phyloP scores from a whole-genome alignment of 2,329 filamentous ascomycete species.

The Aureobasidium namibiae region DNA sequence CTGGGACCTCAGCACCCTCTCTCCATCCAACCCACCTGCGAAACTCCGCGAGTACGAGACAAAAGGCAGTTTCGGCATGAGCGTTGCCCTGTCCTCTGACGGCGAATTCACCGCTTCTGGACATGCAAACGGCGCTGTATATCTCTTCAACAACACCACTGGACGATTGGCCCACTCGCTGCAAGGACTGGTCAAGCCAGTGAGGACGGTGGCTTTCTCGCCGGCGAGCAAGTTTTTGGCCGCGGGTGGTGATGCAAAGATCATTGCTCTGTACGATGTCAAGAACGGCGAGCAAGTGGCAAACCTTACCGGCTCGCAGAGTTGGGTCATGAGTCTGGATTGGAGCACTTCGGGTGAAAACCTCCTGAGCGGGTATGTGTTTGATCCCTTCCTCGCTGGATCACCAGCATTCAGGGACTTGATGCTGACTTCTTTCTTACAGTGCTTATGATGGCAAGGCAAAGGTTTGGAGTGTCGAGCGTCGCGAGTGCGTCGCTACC shows the following conservation, averaged over 20 bases:
- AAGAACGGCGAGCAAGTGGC: slow-evolving; percentile 86
- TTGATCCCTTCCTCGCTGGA: no score
- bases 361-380: slow-evolving; percentile 63
- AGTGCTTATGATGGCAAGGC: slow-evolving; percentile 84
- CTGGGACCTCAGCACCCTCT: slow-evolving; percentile 54
- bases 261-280: slow-evolving; percentile 89
- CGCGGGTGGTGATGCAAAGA: slow-evolving; percentile 77
- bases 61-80: slow-evolving; percentile 83
- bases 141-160: slow-evolving; percentile 90
- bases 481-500: slow-evolving; percentile 77
- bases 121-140: slow-evolving; percentile 84
- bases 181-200: slow-evolving; percentile 79
- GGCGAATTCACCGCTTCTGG: slow-evolving; percentile 83
- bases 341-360: slow-evolving; percentile 94
- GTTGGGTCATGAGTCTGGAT: slow-evolving; percentile 85
- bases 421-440: not conserved
- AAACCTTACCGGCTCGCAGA: slow-evolving; percentile 68
- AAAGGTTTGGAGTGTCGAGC: slow-evolving; percentile 91
- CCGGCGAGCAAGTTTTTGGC: slow-evolving; percentile 77
- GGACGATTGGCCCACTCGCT: slow-evolving; percentile 79
- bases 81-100: slow-evolving; percentile 71
- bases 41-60: slow-evolving; percentile 83
- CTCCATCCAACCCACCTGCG: slow-evolving; percentile 33
- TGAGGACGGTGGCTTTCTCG: slow-evolving; percentile 80
- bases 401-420: no score